Base-by-base conservation (phyloP, 2,329 filamentous ascomycete genomes). In the Thermothelomyces thermophilus region DNA sequence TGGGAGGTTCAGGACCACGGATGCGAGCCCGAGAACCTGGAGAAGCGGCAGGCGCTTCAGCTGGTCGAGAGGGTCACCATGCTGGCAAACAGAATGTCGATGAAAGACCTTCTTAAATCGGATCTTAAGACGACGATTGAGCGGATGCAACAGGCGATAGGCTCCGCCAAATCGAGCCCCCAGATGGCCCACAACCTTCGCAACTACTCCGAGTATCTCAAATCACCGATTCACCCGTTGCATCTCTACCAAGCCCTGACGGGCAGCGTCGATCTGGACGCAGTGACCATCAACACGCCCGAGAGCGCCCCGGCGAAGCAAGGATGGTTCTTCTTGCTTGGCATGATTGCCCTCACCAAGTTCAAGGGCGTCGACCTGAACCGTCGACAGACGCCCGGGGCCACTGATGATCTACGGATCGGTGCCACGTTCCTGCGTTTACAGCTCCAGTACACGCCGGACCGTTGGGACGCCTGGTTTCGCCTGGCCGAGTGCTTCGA, bases 401-500 rank as follows among this genome's bases (percentile, higher is more conserved):
- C 88, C 13, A 91, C 86, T 0, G 87, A 91, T 58, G 90, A 95
- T 61, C 73, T 95, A 43, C 85, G 90, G 45, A 84, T 89, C 46
- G 89, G 87, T 3, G 82, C 87, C 40, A 84, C 82, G 0, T 93
- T 89, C 63, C 79, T 95, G 60, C 76, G 86, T 33, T 80, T 90
- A 56, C 89, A 95, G 63, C 68, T 95, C 1, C 88, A 95, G 58
- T 89, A 88, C 64, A 88, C 84, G 1, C 80, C 82, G 2, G 83
- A 89, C 35, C 82, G 83, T 49, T 95, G 90, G 90, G 87, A 95
- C 64, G 86, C 87, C 0, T 95, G 90, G 90, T 93, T 91, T 65
- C 80, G 88, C 11, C 76, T 95, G 20, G 90, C 85, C 0, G 89
- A 95, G 65, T 88, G 86, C 42, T 90, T 89, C 61, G 90, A 95